phyloP scores from a whole-genome alignment of 306 rosid genomes.

The Senna tora region DNA sequence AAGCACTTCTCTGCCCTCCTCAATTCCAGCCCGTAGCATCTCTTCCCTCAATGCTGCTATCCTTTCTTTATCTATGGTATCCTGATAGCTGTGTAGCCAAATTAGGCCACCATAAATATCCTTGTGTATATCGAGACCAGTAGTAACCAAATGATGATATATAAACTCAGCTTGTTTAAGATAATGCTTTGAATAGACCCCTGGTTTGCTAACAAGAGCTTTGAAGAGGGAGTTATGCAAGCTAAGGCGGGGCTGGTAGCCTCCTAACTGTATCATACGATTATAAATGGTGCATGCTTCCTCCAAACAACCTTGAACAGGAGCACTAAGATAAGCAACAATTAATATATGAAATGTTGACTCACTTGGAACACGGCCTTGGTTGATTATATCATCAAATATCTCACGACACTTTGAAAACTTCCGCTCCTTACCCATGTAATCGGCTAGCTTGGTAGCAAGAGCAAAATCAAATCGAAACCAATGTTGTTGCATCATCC shows the following conservation, averaged over 20 bases:
- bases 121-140: conserved; percentile 73
- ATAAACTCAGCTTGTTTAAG: conserved; percentile 93
- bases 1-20: conserved; percentile 72
- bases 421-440: conserved; percentile 86
- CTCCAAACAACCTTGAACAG: conserved; percentile 79
- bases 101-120: conserved; percentile 84
- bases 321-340: conserved; percentile 86
- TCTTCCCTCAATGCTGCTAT: conserved; percentile 62
- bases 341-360: conserved; percentile 88
- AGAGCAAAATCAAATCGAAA: conserved; percentile 83
- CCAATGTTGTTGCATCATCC: conserved; percentile 94
- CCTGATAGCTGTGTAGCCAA: conserved; percentile 97
- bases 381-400: conserved; percentile 83
- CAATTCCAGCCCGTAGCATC: conserved; percentile 69
- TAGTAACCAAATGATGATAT: conserved; percentile 74
- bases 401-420: conserved; percentile 91
- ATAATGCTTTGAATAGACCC: conserved; percentile 63
- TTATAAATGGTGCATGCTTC: conserved; percentile 85
- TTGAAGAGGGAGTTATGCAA: conserved; percentile 85
- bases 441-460: conserved; percentile 88
- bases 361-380: conserved; percentile 90
- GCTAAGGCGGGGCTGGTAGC: conserved; percentile 86
- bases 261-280: conserved; percentile 95
- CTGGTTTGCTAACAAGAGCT: conserved; percentile 73
- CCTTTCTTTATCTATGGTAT: conserved; percentile 75